Evolutionary conservation across 2,329 filamentous ascomycete genomes (phyloP), one percentile per base, ranked within the genome.

Genomic region (Colletotrichum orbiculare): DNA sequence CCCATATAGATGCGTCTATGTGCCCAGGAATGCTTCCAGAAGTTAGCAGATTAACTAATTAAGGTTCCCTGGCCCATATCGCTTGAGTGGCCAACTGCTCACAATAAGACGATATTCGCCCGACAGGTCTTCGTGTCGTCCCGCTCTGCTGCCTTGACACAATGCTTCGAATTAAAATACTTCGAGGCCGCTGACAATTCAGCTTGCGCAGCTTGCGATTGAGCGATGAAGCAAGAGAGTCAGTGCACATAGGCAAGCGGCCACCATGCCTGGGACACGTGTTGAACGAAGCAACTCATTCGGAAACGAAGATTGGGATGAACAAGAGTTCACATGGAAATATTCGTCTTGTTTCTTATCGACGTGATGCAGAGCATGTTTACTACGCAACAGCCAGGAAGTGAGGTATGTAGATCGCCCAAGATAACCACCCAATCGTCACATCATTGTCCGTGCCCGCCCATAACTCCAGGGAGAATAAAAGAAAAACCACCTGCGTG

Each of bases 371-470:
- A 35, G 47, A 34, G 57, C 53, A 56, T 52, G 48, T 46, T 50
- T 49, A 54, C 33, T 48, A 47, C 9, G 39, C 33, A 42, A 38
- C 6, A 42, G 58, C 37, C 47, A 54, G 59, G n/a, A 53, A 66
- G 46, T 52, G 59, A 66, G 53, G 47, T 54, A 66, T 54, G 58
- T 53, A 63, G 52, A 56, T 62, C 41, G 63, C 59, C 53, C 37
- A 57, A 41, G 42, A 53, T 63, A 57, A 57, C 17, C 15, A 48
- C 53, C 47, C 52, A 63, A 63, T 66, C 63, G 48, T 66, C 59
- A 63, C 38, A 57, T 66, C 63, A 38, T 66, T 49, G 63, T 42
- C 63, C 52, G 53, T 66, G 47, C 37, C 58, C 58, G 43, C 45
- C 45, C 33, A 15, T 45, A 63, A 66, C 63, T 43, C 59, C 59